phyloP scores from a whole-genome alignment of 139 green algal genomes.

The Tetraselmis chui region DNA sequence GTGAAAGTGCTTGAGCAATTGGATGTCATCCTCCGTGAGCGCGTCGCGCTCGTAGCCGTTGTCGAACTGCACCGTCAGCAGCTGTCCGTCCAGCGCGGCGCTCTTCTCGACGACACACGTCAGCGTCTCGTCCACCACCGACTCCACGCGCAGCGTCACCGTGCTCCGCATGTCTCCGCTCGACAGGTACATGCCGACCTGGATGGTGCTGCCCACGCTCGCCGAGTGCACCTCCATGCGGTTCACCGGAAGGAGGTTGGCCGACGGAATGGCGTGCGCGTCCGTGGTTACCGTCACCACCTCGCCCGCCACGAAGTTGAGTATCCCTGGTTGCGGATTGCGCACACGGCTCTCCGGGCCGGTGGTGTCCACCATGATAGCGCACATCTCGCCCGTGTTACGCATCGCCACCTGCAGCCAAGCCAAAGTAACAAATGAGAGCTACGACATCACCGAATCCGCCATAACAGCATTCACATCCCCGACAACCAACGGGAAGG shows the following conservation, averaged over 20 bases:
- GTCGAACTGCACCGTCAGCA: slow-evolving; percentile 57
- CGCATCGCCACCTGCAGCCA: slow-evolving; percentile 43
- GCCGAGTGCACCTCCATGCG: slow-evolving; percentile 8
- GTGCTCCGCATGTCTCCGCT: slow-evolving; percentile 56
- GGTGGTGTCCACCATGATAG: slow-evolving; percentile 71
- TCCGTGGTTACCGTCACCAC: background rate
- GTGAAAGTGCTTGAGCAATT: slow-evolving; percentile 27
- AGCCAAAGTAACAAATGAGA: no score
- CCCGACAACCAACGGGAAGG: no score
- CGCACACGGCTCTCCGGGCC: slow-evolving; percentile 58
- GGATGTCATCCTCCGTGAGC: slow-evolving; percentile 35
- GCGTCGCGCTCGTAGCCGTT: slow-evolving; percentile 19
- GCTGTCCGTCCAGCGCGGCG: slow-evolving; percentile 60
- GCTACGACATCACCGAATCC: no score
- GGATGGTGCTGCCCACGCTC: slow-evolving; percentile 26
- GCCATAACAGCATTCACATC: no score
- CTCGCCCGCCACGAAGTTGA: background rate
- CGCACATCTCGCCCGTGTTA: slow-evolving; percentile 57
- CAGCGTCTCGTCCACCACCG: slow-evolving; percentile 33
- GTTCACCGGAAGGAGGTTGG: slow-evolving; percentile 18
- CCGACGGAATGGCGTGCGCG: no score
- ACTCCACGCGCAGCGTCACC: slow-evolving; percentile 55
- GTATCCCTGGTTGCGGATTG: slow-evolving; percentile 32
- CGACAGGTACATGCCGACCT: slow-evolving; percentile 68
- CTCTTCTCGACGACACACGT: slow-evolving; percentile 60